These are phyloP conservation scores for Tolypocladium tropicale DNA, from an alignment of 2,329 filamentous ascomycete genomes.

Conservation along the genomic window DNA sequence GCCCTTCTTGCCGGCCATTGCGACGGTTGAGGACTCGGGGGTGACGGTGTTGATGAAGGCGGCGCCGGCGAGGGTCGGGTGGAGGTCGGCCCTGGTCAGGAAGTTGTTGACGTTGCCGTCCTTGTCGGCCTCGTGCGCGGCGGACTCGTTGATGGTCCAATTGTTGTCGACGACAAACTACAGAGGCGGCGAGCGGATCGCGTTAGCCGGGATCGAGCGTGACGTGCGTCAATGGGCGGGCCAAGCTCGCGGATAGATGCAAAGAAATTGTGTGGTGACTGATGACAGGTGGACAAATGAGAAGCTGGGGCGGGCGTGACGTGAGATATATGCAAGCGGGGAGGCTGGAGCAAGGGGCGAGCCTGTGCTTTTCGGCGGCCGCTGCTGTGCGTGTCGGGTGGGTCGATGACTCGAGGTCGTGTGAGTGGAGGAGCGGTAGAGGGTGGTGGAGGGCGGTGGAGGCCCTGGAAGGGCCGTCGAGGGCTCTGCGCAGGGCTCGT, in stretches of 20 bases:
- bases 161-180: constrained; percentile 92
- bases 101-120: constrained; percentile 90
- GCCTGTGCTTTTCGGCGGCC: neutral
- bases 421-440: neutral
- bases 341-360: constrained; percentile 2
- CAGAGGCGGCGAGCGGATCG: constrained; percentile 7
- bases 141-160: constrained; percentile 76
- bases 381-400: constrained; percentile 1
- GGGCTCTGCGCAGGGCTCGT: constrained; percentile 2
- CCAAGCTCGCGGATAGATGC: neutral
- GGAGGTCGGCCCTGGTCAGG: constrained; percentile 63
- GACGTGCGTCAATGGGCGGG: constrained; percentile 4
- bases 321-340: constrained; percentile 16
- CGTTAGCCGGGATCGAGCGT: constrained; percentile 6
- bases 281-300: constrained; percentile 10
- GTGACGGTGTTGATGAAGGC: constrained; percentile 56
- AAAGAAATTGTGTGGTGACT: constrained; percentile 2
- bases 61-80: constrained; percentile 27
- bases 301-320: constrained; percentile 7
- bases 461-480: neutral
- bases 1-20: constrained; percentile 49
- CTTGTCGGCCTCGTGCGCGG: constrained; percentile 72
- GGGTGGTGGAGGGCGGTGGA: neutral
- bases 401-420: constrained; percentile 1
- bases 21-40: constrained; percentile 61